Evolutionary conservation across 371 early-diverging fungal species (phyloP), one percentile per base, ranked within the genome.

Genomic region (Ecytonucleospora hepatopenaei): DNA sequence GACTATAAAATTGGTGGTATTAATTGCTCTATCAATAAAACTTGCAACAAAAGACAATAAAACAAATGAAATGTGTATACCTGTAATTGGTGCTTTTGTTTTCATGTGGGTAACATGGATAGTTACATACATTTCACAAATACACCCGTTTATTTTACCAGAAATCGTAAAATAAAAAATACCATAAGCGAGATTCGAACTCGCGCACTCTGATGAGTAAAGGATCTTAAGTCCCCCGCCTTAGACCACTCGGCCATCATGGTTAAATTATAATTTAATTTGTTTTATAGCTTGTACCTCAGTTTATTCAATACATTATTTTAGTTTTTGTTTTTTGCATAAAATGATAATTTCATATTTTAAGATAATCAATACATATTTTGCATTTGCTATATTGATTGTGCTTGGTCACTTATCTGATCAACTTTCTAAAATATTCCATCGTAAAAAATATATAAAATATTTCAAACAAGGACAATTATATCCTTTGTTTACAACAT

Each of bases 401-500:
- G 47, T 65, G 17, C 47, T 79, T 19, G 80, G 80, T 17, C 71
- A 79, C 61, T 67, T 75, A 0, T 53, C 71, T 24, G 80, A 79
- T 63, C 55, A 69, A 49, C 32, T 73, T 56, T 69, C 72, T 17
- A 74, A 69, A 65, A 62, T 69, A 47, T 54, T 74, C 5, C 61
- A 71, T 28, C 62, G 64, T 0, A 32, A 60, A 62, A 32, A 59
- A 21, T 71, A 75, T 55, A 58, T 47, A 46, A 61, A 67, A 30
- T 54, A 70, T 40, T 66, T 68, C 19, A 46, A 69, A 34, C 27
- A 58, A 3, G 57, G 48, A 69, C 85, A 86, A 88, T 86, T 80
- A 90, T 93, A 35, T 88, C 94, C 68, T 73, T 91, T 71, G 85
- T 88, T 62, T 85, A 89, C 58, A 90, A 90, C 74, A 89, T 94